Evolutionary conservation across 1,139 yeast species (phyloP), one percentile per base, ranked within the genome.

Genomic region (Pneumocystis carinii): DNA sequence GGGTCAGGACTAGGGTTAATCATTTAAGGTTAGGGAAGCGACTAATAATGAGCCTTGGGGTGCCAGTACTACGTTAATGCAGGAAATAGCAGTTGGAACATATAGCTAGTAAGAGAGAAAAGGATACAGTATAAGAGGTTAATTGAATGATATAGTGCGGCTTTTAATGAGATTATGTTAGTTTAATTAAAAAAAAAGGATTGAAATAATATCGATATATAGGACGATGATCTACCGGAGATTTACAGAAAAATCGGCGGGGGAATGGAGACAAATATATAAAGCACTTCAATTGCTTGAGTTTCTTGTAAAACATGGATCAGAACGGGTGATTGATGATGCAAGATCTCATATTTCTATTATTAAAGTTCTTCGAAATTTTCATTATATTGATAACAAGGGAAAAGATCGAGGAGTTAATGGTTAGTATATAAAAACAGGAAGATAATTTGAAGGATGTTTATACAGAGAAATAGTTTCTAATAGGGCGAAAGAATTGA

Each of bases 11-110:
- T 35, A 17, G 14, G 12, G 15, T 38, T 29, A 17, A 39, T 39
- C 4, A 39, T 15, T 39, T 19, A 24, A 38, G 62, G 60, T 39
- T 6, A 84, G 98, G 67, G 97, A 92, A 74, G 97, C 97, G 60
- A 92, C 98, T 64, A 92, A 92, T 74, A 92, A 92, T 73, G 99
- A 92, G 75, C 98, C 98, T 1, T 92, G 99, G 99, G 98, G 98
- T n/a, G 95, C 97, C 2, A 84, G 95, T 1, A 82, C 94, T 4
- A 82, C 96, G 1, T 77, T 87, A 72, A 92, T 94, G 97, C 87
- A 76, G 67, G 94, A 90, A 72, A 92, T 94, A 70, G 94, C 98
- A 5, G 87, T 90, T 41, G 97, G 96, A 1, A 92, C 98, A 5
- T 88, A 88, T 75, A 88, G 87, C 75, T 87, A 87, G 75, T 73